These are phyloP conservation scores for Heterobasidion annosum DNA, from an alignment of 1,284 basidiomycete genomes.

Conservation along the genomic window DNA sequence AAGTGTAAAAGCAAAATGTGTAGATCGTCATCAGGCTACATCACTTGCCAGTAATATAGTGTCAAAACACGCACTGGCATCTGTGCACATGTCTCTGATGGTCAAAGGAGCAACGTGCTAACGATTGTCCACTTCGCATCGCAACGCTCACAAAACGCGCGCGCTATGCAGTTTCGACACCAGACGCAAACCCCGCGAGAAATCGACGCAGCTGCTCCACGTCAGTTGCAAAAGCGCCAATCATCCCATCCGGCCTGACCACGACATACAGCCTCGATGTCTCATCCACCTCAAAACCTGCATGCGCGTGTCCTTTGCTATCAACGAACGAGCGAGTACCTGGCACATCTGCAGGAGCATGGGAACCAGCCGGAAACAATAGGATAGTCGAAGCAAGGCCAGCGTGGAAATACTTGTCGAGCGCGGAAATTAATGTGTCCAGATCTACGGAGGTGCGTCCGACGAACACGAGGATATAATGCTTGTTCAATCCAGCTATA, in stretches of 20 bases:
- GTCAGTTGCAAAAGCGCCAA: constrained; percentile 13
- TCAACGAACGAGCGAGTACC: constrained; percentile 9
- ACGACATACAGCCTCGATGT: constrained; percentile 8
- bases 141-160: too few species aligned
- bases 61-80: too few species aligned
- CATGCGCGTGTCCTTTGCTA: constrained; percentile 10
- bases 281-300: constrained; percentile 10
- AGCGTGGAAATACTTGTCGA: not conserved
- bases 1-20: too few species aligned
- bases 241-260: constrained; percentile 17
- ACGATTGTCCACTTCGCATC: too few species aligned
- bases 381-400: constrained; percentile 9
- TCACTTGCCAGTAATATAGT: too few species aligned
- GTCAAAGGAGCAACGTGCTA: too few species aligned
- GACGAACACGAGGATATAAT: constrained; percentile 20
- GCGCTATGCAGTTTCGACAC: too few species aligned
- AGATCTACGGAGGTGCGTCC: not conserved
- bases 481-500: constrained; percentile 12
- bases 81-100: too few species aligned
- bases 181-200: constrained; percentile 4
- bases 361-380: not conserved
- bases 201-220: constrained; percentile 12
- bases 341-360: not conserved
- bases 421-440: not conserved
- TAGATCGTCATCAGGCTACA: too few species aligned